Base-by-base conservation (phyloP, 495 filamentous ascomycete genomes). In the Barbatosphaeria neglecta region DNA sequence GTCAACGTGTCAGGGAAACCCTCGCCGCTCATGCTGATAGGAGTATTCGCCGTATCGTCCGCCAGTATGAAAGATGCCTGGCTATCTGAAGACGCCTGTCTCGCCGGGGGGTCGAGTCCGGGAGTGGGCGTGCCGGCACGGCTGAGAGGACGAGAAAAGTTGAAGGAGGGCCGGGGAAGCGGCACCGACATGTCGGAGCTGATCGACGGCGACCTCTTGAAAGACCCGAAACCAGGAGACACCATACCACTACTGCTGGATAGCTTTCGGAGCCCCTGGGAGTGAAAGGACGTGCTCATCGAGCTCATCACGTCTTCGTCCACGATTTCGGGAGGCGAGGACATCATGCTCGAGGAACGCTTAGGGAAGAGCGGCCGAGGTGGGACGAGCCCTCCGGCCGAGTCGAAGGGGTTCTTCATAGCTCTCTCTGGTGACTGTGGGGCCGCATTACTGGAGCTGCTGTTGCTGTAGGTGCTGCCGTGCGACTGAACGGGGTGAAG, bases 71-170 rank as follows among this genome's bases (percentile, higher is more conserved):
- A 75, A 22, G 82, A 82, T 2, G 75, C 72, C 31, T 79, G 74
- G 56, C 76, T 83, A 43, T 83, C 79, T 4, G 70, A 77, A 6
- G 80, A 78, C 5, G 71, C 61, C 46, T 82, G 74, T 16, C 77
- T 69, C 19, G 64, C 69, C 33, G 81, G 76, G 3, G 64, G 46
- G 22, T 87, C 82, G 22, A 76, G 49, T 9, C 66, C 80, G 13
- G 86, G 75, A 40, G 76, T 80, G 13, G 86, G 75, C 40, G 76
- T 80, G 45, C 81, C 83, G 8, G 83, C 80, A 50, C 87, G 76
- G 62, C 92, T 95, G 23, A 92, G 52, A 2, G 92, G 92, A 6
- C 92, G 73, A 3, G 92, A 96, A 62, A 97, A 97, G 61, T 97
- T 98, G 59, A 90, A 90, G 1, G 84, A 74, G 2, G 86, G 84